Percentiles rank a stretch among this genome's conserved stretches.
Conservation (phyloP, 345 rosid genomes). For the Eucalyptus lansdowneana region DNA sequence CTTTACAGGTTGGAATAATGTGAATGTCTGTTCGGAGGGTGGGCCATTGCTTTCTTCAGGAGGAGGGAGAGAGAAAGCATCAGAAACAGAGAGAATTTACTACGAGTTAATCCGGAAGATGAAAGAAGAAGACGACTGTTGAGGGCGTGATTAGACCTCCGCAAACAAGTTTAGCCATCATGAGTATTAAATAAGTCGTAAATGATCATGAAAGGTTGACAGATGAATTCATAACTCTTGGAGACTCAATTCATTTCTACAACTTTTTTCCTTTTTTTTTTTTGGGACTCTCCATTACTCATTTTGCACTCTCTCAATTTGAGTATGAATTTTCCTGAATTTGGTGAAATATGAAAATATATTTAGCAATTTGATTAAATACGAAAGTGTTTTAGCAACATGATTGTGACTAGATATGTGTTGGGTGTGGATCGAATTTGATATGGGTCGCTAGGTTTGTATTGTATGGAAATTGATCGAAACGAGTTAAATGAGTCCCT, state of each 20-base stretch:
- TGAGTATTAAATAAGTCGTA: background rate
- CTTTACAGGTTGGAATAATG: background rate
- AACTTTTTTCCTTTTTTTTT: too few relatives aligned
- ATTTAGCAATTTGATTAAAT: background rate
- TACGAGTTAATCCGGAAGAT: background rate
- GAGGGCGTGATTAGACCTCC: background rate
- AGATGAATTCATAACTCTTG: background rate
- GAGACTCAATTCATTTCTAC: background rate
- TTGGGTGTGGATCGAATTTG: rapidly evolving
- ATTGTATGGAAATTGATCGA: too few relatives aligned
- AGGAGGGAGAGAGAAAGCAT: background rate
- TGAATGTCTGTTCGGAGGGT: background rate
- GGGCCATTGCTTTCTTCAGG: background rate
- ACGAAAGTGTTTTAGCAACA: rapidly evolving
- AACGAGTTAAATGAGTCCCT: rapidly evolving
- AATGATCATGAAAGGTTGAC: background rate
- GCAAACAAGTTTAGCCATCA: background rate
- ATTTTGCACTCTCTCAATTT: too few relatives aligned
- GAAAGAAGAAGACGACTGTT: background rate
- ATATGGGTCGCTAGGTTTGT: rapidly evolving
- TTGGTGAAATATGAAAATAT: too few relatives aligned
- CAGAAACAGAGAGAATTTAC: background rate
- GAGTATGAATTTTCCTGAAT: too few relatives aligned
- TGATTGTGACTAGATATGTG: background rate
- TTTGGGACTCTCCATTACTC: background rate